Base-by-base conservation (phyloP, 441 rosid species). In the California macrophylla region DNA sequence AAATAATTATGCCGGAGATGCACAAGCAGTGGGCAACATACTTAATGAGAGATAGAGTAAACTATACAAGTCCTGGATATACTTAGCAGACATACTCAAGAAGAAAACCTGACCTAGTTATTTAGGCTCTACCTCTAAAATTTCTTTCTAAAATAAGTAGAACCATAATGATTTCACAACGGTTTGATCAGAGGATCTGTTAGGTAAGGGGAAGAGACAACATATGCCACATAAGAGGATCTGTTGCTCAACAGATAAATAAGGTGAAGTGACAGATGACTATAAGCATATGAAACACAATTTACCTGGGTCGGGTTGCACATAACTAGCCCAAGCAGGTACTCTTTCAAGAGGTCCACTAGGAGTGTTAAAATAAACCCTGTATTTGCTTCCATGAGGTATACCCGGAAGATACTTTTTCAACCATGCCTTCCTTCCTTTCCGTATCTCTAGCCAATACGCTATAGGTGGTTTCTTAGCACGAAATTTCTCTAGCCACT, bases 261-360 rank as follows among this genome's bases (percentile, higher is more conserved):
- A 64, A 66, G 56, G 47, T 38, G 9, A 75, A 18, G 76, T 72
- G 68, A 71, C n/a, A 72, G 71, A 45, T 66, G 58, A 66, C 72
- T 71, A 52, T 36, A 52, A 68, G 70, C 32, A 30, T 58, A 65
- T 58, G 71, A 69, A 61, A 40, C 60, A 66, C 66, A 67, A 34
- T 45, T 76, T 85, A 89, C 98, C 95, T 76, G 62, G 28, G 62
- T 56, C 62, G n/a, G 98, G 96, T 80, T 90, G 81, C 66, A 94
- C 96, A 73, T 90, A 94, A 26, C 89, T 86, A 76, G 98, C 96
- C 98, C 98, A 91, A 69, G 98, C 96, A 72, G 98, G 97, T 32
- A 94, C 87, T 15, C 98, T 84, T 74, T 94, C 98, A 74, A 94
- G 72, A 1, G 90, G 96, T 47, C 98, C 98, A 73, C 81, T 82